Evolutionary conservation across 768 basidiomycete genomes (phyloP).

Genomic region (Mycena kentingensis): DNA sequence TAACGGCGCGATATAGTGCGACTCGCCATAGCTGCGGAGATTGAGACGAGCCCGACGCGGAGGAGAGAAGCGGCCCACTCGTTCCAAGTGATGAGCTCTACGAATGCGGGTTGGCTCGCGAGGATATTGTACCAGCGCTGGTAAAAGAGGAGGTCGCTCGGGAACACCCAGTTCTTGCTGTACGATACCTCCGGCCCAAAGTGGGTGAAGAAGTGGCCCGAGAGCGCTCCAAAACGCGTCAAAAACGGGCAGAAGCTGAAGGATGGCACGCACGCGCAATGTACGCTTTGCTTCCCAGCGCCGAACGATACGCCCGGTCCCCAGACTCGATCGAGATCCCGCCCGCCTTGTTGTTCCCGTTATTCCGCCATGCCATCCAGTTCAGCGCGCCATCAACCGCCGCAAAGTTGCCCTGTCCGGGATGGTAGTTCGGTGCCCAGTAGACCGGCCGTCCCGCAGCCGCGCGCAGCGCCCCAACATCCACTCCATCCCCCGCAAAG

Average conservation of each 20-base stretch:
- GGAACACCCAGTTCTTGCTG: slow-evolving; percentile 28
- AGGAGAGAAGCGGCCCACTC: slow-evolving; percentile 20
- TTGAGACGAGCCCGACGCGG: neutral
- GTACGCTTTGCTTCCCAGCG: slow-evolving; percentile 20
- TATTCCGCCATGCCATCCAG: slow-evolving; percentile 22
- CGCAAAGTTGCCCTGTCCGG: slow-evolving; percentile 17
- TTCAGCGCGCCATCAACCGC: slow-evolving; percentile 23
- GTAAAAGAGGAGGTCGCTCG: slow-evolving; percentile 24
- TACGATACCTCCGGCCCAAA: slow-evolving; percentile 25
- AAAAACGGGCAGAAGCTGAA: neutral
- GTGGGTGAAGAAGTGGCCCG: slow-evolving; percentile 52
- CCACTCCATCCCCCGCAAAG: slow-evolving; percentile 44
- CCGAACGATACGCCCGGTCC: slow-evolving; percentile 13
- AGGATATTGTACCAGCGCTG: slow-evolving; percentile 23
- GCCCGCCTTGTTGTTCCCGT: slow-evolving; percentile 25
- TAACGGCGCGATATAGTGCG: slow-evolving; percentile 54
- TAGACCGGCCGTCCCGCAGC: slow-evolving; percentile 16
- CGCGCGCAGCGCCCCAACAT: slow-evolving; percentile 10
- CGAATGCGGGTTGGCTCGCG: slow-evolving; percentile 13
- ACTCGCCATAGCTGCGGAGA: slow-evolving; percentile 42
- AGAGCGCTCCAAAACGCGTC: slow-evolving; percentile 31
- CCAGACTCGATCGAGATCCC: slow-evolving; percentile 16
- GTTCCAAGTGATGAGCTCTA: slow-evolving; percentile 49
- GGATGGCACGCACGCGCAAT: slow-evolving; percentile 21
- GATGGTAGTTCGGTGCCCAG: slow-evolving; percentile 24